Conservation (phyloP, 2,329 filamentous ascomycete species). For the Alternaria burnsii region DNA sequence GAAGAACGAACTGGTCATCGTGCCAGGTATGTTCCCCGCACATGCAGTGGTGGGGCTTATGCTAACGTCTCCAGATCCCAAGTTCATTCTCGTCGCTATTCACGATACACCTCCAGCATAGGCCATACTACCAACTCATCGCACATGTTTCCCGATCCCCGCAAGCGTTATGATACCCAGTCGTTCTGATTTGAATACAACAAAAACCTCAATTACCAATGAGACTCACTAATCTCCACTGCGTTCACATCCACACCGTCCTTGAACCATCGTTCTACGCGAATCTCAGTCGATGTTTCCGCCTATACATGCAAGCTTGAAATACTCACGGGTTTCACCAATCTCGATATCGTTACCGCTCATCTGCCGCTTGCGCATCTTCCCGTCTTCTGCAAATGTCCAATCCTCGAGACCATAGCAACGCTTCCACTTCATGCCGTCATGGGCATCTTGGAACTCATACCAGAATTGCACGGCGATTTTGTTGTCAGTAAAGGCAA, state of each 20-base stretch:
- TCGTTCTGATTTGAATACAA: constrained; percentile 5
- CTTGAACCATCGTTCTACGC: constrained; percentile 71
- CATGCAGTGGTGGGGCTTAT: neutral
- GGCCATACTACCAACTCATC: constrained; percentile 20
- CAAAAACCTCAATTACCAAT: constrained; percentile 61
- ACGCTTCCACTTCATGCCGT: constrained; percentile 71
- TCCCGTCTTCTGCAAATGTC: constrained; percentile 75
- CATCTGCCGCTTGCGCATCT: constrained; percentile 80
- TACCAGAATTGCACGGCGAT: constrained; percentile 95
- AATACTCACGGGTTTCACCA: constrained; percentile 53
- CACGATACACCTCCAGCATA: constrained; percentile 80
- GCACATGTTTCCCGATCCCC: neutral
- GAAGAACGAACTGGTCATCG: constrained; percentile 84
- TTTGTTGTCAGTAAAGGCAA: constrained; percentile 76
- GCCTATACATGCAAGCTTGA: neutral
- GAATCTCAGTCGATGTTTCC: constrained; percentile 14
- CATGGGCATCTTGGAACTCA: constrained; percentile 73
- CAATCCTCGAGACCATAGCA: constrained; percentile 85
- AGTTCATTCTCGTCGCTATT: constrained; percentile 80
- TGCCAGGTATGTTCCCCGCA: constrained; percentile 62
- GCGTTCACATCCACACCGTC: constrained; percentile 73
- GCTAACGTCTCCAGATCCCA: constrained; percentile 62
- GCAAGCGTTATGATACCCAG: constrained; percentile 35
- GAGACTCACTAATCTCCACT: constrained; percentile 71
- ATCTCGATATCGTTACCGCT: constrained; percentile 77